Base-by-base conservation (phyloP, 2,329 filamentous ascomycete genomes). In the Cladosporium sp. region DNA sequence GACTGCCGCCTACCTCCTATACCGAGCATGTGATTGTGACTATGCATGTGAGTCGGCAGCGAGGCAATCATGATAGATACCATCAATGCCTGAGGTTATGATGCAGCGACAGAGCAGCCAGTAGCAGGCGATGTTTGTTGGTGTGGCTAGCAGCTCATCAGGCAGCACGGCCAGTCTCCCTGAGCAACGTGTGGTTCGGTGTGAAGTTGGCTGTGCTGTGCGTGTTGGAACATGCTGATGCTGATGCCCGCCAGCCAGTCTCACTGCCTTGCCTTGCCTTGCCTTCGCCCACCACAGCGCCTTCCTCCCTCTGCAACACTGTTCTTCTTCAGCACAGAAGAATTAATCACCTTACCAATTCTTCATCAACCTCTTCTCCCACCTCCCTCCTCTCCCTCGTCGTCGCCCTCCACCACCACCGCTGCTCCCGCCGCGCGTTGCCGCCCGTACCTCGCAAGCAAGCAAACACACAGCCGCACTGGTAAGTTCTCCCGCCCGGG, bases 391-490 rank as follows among this genome's bases (percentile, higher is more conserved):
- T 58, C 30, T 24, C 8, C 32, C 18, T 38, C 21, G n/a, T 26
- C 21, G n/a, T 44, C 36, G 36, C 34, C 57, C 34, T n/a, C 24
- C 57, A 38, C 34, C 34, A 36, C 57, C 57, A n/a, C 38, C 36
- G 15, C 36, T 12, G 4, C 11, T n/a, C 6, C 57, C 57, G 36
- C 36, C 36, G n/a, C 57, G 36, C 36, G 36, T 59, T 30, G 24
- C 57, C 34, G 34, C 57, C 57, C 32, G 34, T 28, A 38, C 30
- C 34, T 32, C 51, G 51, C 51, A 44, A 44, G 38, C n/a, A 32
- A 60, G 58, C 58, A 60, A 60, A 60, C 58, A 60, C 58, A 60
- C 58, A 60, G 58, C 58, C 58, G 58, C 44, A 60, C 55, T 41
- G 55, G n/a, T 58, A 54, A 49, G 60, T 49, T 32, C 41, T 47